Base-by-base conservation (phyloP, 1,284 basidiomycete genomes). In the Ganoderma lucidum region DNA sequence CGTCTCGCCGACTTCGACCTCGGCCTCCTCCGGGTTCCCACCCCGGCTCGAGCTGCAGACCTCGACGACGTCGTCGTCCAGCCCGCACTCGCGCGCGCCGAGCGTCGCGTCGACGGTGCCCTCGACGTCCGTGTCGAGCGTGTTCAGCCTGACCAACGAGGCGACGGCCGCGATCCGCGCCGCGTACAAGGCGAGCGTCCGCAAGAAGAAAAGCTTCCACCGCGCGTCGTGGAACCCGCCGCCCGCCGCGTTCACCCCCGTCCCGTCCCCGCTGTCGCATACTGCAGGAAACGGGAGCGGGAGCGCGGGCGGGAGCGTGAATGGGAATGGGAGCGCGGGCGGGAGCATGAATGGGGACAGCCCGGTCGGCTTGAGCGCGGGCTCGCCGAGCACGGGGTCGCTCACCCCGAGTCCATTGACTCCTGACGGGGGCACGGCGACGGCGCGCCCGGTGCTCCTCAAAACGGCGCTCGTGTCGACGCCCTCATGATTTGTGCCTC, bases 151-250 rank as follows among this genome's bases (percentile, higher is more conserved):
- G 17, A 73, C 73, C 14, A 71, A 63, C 64, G 79, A 81, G 63
- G 82, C 83, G 12, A 81, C 85, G 1, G 83, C 79, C 0, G 85
- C 85, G 19, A 88, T 89, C 70, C 87, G 88, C 15, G 86, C 86
- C 0, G 88, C 88, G 12, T 89, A 87, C 71, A 82, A 84, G 72
- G 82, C 84, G 5, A 85, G 88, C 64, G 83, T 87, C 60, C 83
- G 88, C 69, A 88, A 87, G 77, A 87, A 86, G 77, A 84, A 83
- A 74, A 87, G 83, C 71, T 84, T 87, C 73, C 85, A 87, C 71
- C 83, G 88, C 58, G 82, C 83, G 65, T 89, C 88, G 44, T 89
- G 88, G 88, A 87, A 83, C 67, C 79, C 80, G 35, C 75, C 75
- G 48, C 75, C 77, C 1, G 58, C 73, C 5, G 62, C 70, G 55